A percentile compares a stretch with the other conserved stretches of the same genome.
These are phyloP conservation scores for Odonthalia washingtoniensis DNA, from an alignment of 31 red algal species.

Conservation along the genomic window DNA sequence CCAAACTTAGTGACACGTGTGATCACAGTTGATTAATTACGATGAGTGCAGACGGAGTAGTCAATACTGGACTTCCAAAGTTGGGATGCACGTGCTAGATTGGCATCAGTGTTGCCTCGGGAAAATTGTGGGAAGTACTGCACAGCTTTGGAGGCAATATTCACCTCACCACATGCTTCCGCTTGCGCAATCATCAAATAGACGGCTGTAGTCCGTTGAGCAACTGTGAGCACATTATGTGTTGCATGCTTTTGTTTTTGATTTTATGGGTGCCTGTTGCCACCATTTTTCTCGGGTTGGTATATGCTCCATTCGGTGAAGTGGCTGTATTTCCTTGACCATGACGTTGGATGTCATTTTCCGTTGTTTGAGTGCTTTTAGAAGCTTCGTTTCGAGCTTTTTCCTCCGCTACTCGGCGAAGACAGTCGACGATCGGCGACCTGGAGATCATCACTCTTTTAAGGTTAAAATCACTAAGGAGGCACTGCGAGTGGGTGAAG, in stretches of 20 bases:
- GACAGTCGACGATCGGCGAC: not conserved
- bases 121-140: too few relatives aligned
- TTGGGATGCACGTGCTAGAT: not conserved
- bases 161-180: not conserved
- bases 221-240: not conserved
- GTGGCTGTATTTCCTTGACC: too few relatives aligned
- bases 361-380: not conserved
- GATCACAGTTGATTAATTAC: not conserved
- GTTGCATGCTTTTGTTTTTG: not conserved
- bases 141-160: not conserved
- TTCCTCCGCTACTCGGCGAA: not conserved
- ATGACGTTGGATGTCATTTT: too few relatives aligned
- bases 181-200: not conserved
- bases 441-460: not conserved
- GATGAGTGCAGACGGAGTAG: not conserved
- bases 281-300: too few relatives aligned
- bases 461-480: too few relatives aligned
- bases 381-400: not conserved
- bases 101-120: not conserved
- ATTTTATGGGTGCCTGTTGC: too few relatives aligned
- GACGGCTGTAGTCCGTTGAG: not conserved
- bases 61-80: not conserved
- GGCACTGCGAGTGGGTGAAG: too few relatives aligned
- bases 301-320: too few relatives aligned
- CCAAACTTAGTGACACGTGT: not conserved